Evolutionary conservation across 73 alveolate genomes (phyloP).

Genomic region (Tetrahymena borealis): DNA sequence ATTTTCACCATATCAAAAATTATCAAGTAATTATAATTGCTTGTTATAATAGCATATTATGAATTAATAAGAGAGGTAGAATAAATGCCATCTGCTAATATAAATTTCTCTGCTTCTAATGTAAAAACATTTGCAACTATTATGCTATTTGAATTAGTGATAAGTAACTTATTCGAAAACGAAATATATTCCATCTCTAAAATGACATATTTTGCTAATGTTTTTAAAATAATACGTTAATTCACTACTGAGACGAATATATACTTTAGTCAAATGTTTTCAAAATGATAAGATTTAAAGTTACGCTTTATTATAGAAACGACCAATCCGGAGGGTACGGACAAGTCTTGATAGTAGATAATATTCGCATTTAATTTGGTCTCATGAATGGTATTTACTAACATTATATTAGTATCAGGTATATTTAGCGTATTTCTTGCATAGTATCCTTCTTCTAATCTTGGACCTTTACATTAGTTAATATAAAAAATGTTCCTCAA

Average conservation of each 20-base stretch:
- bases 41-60: too few relatives aligned
- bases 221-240: too few relatives aligned
- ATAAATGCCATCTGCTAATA: too few relatives aligned
- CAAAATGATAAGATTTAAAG: neutral
- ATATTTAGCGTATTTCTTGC: neutral
- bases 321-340: neutral
- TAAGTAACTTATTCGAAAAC: too few relatives aligned
- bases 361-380: neutral
- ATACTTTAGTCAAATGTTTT: neutral
- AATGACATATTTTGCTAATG: neutral
- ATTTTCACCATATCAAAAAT: too few relatives aligned
- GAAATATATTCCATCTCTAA: neutral
- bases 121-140: too few relatives aligned
- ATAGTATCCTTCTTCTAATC: neutral
- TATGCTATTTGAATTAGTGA: too few relatives aligned
- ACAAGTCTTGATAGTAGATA: neutral
- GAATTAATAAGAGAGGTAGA: too few relatives aligned
- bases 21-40: too few relatives aligned
- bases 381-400: neutral
- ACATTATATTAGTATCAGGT: neutral
- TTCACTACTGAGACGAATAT: too few relatives aligned
- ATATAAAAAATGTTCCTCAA: neutral
- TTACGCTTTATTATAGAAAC: neutral
- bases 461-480: neutral
- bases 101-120: too few relatives aligned